Evolutionary conservation across 495 filamentous ascomycete species (phyloP), one percentile per base, ranked within the genome.

Genomic region (Cercophora sp.): DNA sequence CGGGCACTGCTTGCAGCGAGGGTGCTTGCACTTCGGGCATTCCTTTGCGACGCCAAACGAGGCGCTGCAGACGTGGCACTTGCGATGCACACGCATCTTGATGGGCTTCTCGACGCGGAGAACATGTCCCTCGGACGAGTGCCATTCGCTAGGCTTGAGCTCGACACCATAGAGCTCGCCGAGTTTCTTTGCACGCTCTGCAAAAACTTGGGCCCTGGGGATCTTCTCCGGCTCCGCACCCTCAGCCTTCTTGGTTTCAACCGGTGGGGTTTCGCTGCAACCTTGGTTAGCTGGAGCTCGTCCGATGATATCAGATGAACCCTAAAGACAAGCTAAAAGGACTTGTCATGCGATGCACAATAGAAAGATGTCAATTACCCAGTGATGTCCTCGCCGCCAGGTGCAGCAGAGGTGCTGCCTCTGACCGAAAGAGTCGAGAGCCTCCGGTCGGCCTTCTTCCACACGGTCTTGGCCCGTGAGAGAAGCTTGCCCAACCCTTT

Each of bases 1-100:
- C 10, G 88, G 89, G 68, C 90, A 96, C 50, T 79, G 80, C 57
- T 81, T 86, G 79, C 91, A 96, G 31, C 88, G 85, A 22, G 77
- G 61, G 70, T 96, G 91, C 35, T 74, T 74, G 65, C 90, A 95
- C 51, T 75, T 79, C 11, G 70, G 68, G 64, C 91, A 96, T 45
- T 84, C 75, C 61, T 82, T 86, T 26, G 73, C 68, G 27, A 75
- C 67, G 10, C 58, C 68, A 65, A 93, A 96, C 10, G 80, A 59
- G 10, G 75, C 81, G 37, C 79, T 60, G 63, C 91, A 96, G 44
- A 79, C 69, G 62, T 95, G 90, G 64, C 92, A 96, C 50, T 73
- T 84, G 18, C 89, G 80, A 58, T 88, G 91, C 29, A 96, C 85
- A 26, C 92, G 82, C 86, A 97, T 94, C 56, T 89, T 87, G 55